These are phyloP conservation scores for Neurospora sp. DNA, from an alignment of 2,329 filamentous ascomycete genomes.

Conservation along the genomic window DNA sequence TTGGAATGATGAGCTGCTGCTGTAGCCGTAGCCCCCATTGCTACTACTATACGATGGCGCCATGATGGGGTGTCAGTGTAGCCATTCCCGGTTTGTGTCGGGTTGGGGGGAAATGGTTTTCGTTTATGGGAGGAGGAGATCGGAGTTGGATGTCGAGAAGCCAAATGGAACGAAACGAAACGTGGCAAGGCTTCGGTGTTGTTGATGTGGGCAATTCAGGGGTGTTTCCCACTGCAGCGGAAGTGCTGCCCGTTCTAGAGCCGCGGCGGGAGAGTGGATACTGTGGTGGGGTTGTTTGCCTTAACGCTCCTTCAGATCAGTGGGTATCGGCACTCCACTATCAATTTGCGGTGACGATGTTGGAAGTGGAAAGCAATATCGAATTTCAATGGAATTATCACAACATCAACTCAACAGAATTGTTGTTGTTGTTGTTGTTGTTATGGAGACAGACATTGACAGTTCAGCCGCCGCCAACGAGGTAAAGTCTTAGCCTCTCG, in stretches of 20 bases:
- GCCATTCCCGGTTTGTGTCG: constrained; percentile 18
- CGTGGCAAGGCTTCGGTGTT: not conserved
- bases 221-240: not conserved
- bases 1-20: constrained; percentile 8
- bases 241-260: not conserved
- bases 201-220: constrained; percentile 1
- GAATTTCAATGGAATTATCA: not conserved
- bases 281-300: not conserved
- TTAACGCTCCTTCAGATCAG: not conserved
- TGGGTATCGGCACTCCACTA: not conserved
- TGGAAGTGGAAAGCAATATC: not conserved
- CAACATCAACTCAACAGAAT: not conserved
- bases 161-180: constrained; percentile 1
- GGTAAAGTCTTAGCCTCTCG: not conserved
- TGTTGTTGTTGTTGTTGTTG: not conserved
- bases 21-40: constrained; percentile 6
- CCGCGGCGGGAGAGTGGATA: not conserved
- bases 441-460: not conserved
- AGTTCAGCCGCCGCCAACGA: not conserved
- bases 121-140: not conserved
- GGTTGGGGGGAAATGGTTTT: not conserved
- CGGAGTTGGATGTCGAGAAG: not conserved
- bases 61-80: constrained; percentile 21
- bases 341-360: not conserved
- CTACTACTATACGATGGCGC: constrained; percentile 30